phyloP scores from a whole-genome alignment of 768 basidiomycete genomes.

The Phlebiopsis gigantea region DNA sequence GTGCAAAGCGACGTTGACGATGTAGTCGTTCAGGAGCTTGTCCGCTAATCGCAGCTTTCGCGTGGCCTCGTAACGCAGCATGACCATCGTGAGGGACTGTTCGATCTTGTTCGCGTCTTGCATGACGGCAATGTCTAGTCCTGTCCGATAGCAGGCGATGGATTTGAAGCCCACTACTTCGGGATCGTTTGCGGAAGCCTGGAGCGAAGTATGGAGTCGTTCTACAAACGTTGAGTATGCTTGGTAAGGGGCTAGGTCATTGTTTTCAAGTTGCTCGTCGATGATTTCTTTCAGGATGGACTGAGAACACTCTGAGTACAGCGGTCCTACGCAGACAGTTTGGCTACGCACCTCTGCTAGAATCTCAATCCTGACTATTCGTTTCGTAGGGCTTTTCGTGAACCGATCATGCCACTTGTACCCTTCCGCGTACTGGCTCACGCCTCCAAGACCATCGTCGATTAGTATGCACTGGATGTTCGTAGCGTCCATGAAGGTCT shows the following conservation, averaged over 20 bases:
- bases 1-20: slow-evolving; percentile 51
- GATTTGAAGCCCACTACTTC: slow-evolving; percentile 71
- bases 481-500: slow-evolving; percentile 44
- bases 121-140: slow-evolving; percentile 43
- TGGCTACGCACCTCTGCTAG: slow-evolving; percentile 55
- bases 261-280: slow-evolving; percentile 4
- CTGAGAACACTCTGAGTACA: not conserved
- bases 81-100: slow-evolving; percentile 26
- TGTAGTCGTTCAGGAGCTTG: slow-evolving; percentile 61
- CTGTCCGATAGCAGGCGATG: slow-evolving; percentile 72
- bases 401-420: slow-evolving; percentile 62
- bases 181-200: slow-evolving; percentile 33
- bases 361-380: slow-evolving; percentile 65
- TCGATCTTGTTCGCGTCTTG: slow-evolving; percentile 15
- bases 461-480: slow-evolving; percentile 66
- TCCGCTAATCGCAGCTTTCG: slow-evolving; percentile 47
- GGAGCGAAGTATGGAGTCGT: slow-evolving; percentile 33
- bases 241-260: slow-evolving; percentile 6
- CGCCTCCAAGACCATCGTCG: slow-evolving; percentile 64
- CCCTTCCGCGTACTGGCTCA: slow-evolving; percentile 40
- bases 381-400: slow-evolving; percentile 44
- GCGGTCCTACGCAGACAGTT: not conserved
- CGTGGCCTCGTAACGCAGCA: slow-evolving; percentile 30
- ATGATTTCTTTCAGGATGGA: slow-evolving; percentile 23
- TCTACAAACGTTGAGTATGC: slow-evolving; percentile 22